These are phyloP conservation scores for Taxawa tesnikishii DNA, from an alignment of 2,329 filamentous ascomycete genomes.

Conservation along the genomic window DNA sequence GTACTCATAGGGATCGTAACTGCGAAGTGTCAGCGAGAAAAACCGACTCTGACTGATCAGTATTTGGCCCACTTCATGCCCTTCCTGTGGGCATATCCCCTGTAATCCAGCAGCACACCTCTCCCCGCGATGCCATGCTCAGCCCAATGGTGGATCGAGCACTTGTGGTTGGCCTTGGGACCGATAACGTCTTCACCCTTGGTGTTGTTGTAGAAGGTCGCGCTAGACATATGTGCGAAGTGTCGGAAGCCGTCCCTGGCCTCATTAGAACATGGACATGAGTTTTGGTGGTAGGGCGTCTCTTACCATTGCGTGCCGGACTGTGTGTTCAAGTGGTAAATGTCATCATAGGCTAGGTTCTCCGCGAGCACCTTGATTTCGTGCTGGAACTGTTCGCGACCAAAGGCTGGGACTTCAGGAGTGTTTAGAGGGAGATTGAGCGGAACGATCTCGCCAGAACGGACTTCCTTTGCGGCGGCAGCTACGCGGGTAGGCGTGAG, in stretches of 20 bases:
- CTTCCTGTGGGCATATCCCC: conserved; percentile 26
- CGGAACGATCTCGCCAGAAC: conserved; percentile 42
- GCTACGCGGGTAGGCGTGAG: conserved; percentile 3
- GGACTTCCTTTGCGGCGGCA: conserved; percentile 39
- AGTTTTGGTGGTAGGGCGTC: no score
- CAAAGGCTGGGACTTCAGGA: conserved; percentile 39
- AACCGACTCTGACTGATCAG: no score
- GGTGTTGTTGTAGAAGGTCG: conserved; percentile 29
- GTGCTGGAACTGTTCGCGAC: conserved; percentile 40
- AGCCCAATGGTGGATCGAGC: conserved; percentile 33
- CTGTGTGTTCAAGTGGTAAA: conserved; percentile 36
- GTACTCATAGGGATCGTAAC: conserved; percentile 27
- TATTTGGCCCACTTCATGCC: conserved; percentile 19
- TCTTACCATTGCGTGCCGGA: conserved; percentile 32
- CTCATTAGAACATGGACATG: no score
- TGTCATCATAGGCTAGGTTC: conserved; percentile 27
- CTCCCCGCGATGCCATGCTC: conserved; percentile 31
- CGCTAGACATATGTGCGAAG: conserved; percentile 26
- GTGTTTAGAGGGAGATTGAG: conserved; percentile 43
- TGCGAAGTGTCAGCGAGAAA: no score
- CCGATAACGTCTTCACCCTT: conserved; percentile 29
- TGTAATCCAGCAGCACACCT: conserved; percentile 31
- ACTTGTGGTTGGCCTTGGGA: conserved; percentile 28
- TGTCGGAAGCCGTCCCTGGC: conserved; percentile 35
- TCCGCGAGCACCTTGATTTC: conserved; percentile 34